Evolutionary conservation across 192 early-diverging fungal genomes (phyloP), one percentile per base, ranked within the genome.

Genomic region (Coemansia sp.): DNA sequence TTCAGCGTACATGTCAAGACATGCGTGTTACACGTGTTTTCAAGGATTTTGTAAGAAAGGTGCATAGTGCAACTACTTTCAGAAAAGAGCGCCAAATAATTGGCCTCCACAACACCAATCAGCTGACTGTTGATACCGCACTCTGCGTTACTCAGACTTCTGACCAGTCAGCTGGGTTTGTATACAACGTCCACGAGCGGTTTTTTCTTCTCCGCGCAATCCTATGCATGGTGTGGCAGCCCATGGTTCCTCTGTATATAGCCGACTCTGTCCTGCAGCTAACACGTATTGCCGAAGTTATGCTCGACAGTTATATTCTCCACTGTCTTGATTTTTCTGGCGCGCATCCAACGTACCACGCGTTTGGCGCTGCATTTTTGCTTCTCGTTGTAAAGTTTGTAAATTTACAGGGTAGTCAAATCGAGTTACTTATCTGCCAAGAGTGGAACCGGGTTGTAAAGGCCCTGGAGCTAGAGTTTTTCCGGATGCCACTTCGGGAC

Each of bases 401-500:
- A 1, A 26, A 56, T 9, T 29, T 12, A 13, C 75, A 72, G 37
- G 24, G n/a, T 3, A 4, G 14, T 0, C 58, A 43, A 1, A 5
- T 72, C 12, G 1, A 7, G 1, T 23, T n/a, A 1, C 56, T 54
- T 5, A 20, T 38, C 1, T 3, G 2, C 3, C 20, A 7, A 1
- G 75, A 78, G 43, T 49, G 57, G 4, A 10, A 41, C 1, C 20
- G 69, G 4, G 65, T 71, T 50, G 45, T 38, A 16, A 45, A 47
- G 8, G 69, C 65, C 13, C 14, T 77, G 6, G 35, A 71, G 41
- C 65, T 77, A 3, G 65, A 53, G 35, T 60, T 77, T 1, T 66
- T 77, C 14, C 57, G 65, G 9, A 29, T 71, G 38, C 74, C 68
- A 2, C 69, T 77, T 27, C 14, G 54, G 10, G 56, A 59, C 47